Evolutionary conservation across 2,329 filamentous ascomycete species (phyloP), one percentile per base, ranked within the genome.

Genomic region (Boeremia lycopersici): DNA sequence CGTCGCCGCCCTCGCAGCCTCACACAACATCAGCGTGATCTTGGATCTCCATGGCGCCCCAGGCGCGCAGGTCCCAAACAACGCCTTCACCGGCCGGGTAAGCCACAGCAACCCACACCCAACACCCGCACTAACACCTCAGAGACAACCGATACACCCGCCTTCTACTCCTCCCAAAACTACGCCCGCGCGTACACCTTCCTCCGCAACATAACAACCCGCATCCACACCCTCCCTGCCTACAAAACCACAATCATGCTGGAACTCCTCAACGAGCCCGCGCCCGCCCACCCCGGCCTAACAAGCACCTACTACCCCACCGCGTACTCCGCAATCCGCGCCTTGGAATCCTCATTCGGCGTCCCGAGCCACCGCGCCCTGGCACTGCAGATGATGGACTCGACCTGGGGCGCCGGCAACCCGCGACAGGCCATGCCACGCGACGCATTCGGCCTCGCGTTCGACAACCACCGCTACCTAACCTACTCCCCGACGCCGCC

Each of bases 391-490:
- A 76, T 77, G 61, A 82, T 82, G 81, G 80, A 83, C 57, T 63
- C 76, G 7, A 69, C 76, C 33, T 88, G 84, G 84, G 82, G 81
- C 17, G 78, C 83, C 0, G 84, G 84, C 2, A 76, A 86, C 62
- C 82, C 84, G 0, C 78, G 75, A 15, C 60, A 76, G n/a, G 74
- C 73, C 48, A 74, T 86, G 6, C 50, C 56, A 2, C 70, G 76
- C 54, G 72, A 75, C 19, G 71, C 76, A 29, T 13, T 8, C 2
- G 76, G 74, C 54, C 74, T 81, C 11, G 79, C 79, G 28, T 87
- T 81, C 61, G 84, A 87, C 65, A 80, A 85, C 63, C 84, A 86
- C 62, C 79, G 82, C 25, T 87, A 86, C 66, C 68, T 84, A 23
- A 80, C 81, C 58, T 64, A 72, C 3, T 57, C 55, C 11, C 74